phyloP scores from a whole-genome alignment of 2,329 filamentous ascomycete genomes.

The Aspergillus viridinutans region DNA sequence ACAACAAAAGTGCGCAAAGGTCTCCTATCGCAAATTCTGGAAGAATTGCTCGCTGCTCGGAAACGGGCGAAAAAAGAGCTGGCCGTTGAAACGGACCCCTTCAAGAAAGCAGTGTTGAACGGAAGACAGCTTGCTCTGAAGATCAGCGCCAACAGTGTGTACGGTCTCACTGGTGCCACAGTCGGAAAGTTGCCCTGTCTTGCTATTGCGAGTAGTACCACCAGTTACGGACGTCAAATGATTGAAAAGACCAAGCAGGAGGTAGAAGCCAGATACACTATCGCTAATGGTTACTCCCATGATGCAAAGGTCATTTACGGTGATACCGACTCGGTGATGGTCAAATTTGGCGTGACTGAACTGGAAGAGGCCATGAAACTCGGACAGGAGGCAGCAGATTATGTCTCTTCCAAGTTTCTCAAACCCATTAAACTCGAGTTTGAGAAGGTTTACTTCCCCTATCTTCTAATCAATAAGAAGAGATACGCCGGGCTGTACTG shows the following conservation, averaged over 20 bases:
- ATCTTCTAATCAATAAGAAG: slow-evolving; percentile 99
- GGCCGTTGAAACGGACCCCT: slow-evolving; percentile 82
- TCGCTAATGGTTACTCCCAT: slow-evolving; percentile 90
- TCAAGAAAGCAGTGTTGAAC: slow-evolving; percentile 97
- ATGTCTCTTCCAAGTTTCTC: slow-evolving; percentile 85
- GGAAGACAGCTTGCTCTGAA: slow-evolving; percentile 95
- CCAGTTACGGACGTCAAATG: slow-evolving; percentile 96
- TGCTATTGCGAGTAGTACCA: slow-evolving; percentile 92
- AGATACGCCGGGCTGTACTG: slow-evolving; percentile 96
- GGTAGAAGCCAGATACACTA: slow-evolving; percentile 82
- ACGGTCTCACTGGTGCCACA: slow-evolving; percentile 93
- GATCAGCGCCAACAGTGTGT: slow-evolving; percentile 95
- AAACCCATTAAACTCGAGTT: slow-evolving; percentile 99
- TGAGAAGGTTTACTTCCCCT: slow-evolving; percentile 98
- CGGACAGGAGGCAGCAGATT: slow-evolving; percentile 86
- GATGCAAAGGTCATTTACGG: slow-evolving; percentile 97
- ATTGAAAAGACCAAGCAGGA: slow-evolving; percentile 98
- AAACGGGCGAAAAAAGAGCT: slow-evolving; percentile 93
- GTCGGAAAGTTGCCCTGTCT: slow-evolving; percentile 94
- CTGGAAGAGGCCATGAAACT: slow-evolving; percentile 87
- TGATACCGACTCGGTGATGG: slow-evolving; percentile 99
- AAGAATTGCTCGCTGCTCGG: slow-evolving; percentile 84
- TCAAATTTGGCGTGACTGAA: slow-evolving; percentile 91
- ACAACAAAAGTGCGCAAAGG: slow-evolving; percentile 87
- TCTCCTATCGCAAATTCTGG: slow-evolving; percentile 87